phyloP scores from a whole-genome alignment of 176 grass and related monocot species.

The Hordeum vulgare region DNA sequence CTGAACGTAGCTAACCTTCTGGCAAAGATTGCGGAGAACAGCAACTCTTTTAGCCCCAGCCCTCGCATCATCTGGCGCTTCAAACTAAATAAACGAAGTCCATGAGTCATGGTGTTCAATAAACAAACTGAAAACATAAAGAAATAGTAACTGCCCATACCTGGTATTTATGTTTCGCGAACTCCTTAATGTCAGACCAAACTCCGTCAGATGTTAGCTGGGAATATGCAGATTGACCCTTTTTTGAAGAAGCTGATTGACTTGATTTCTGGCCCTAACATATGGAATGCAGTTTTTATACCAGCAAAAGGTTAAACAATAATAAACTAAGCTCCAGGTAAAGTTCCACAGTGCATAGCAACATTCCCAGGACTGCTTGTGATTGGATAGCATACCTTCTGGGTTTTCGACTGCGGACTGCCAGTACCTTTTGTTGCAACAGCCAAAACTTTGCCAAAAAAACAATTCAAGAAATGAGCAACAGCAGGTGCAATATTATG shows the following conservation, averaged over 20 bases:
- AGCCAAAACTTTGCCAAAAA: slow-evolving; percentile 53
- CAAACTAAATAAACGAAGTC: slow-evolving; percentile 51
- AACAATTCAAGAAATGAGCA: slow-evolving; percentile 92
- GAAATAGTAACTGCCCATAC: slow-evolving; percentile 23
- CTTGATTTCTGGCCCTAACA: slow-evolving; percentile 44
- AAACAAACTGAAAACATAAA: slow-evolving; percentile 12
- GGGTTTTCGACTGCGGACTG: slow-evolving; percentile 43
- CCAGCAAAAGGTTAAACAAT: neutral
- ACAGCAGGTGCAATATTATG: slow-evolving; percentile 78
- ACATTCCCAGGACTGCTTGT: neutral
- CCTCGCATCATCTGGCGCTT: slow-evolving; percentile 67
- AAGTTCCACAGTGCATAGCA: neutral
- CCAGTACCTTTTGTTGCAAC: slow-evolving; percentile 42
- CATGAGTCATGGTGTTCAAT: neutral
- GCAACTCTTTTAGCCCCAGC: slow-evolving; percentile 49
- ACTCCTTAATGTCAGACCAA: slow-evolving; percentile 77
- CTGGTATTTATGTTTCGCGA: slow-evolving; percentile 87
- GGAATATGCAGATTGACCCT: slow-evolving; percentile 32
- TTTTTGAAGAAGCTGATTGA: slow-evolving; percentile 42
- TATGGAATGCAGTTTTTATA: neutral
- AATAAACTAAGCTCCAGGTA: slow-evolving; percentile 1
- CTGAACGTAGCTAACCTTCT: slow-evolving; percentile 52
- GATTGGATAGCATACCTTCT: slow-evolving; percentile 32
- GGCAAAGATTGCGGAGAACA: slow-evolving; percentile 88
- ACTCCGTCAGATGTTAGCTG: slow-evolving; percentile 59